Evolutionary conservation across 1,284 basidiomycete species (phyloP).

Genomic region (Exsudoporus floridanus): DNA sequence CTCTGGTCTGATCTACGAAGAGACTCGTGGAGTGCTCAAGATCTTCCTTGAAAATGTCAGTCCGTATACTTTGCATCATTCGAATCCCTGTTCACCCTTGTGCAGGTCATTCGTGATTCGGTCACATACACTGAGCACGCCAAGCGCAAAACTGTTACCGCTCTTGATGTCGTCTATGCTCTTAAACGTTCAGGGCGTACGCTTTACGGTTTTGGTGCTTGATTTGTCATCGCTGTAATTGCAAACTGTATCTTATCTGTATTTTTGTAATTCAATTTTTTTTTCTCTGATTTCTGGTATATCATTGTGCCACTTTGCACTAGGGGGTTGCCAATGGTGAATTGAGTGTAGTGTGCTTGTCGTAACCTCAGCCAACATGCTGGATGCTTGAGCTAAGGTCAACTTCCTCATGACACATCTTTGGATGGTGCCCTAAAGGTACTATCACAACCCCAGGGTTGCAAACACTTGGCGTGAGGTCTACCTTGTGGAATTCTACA

Average conservation of each 20-base stretch:
- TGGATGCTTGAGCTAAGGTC: no score
- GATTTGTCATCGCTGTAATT: constrained; percentile 3
- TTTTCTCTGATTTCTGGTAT: not conserved
- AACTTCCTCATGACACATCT: no score
- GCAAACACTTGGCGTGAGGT: no score
- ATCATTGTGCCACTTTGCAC: no score
- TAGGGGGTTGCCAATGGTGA: no score
- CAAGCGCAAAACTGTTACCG: constrained; percentile 87
- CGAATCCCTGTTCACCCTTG: not conserved
- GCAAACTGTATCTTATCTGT: constrained; percentile 32
- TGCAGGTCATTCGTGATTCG: constrained; percentile 71
- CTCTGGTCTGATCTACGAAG: constrained; percentile 71
- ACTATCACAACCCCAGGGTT: no score
- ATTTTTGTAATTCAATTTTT: constrained; percentile 28
- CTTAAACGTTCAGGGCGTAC: constrained; percentile 81
- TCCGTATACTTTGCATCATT: not conserved
- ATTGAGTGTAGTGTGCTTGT: no score
- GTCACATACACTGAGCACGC: constrained; percentile 89
- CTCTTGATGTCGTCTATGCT: constrained; percentile 80
- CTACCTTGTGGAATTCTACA: no score
- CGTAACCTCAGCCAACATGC: no score
- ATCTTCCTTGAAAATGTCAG: constrained; percentile 57
- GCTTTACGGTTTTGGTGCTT: constrained; percentile 74
- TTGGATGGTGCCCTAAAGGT: no score
- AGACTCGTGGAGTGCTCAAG: constrained; percentile 74